Percentiles rank a stretch among this genome's conserved stretches.
phyloP scores from a whole-genome alignment of 2,329 filamentous ascomycete genomes.

The Xylariaceae sp. region DNA sequence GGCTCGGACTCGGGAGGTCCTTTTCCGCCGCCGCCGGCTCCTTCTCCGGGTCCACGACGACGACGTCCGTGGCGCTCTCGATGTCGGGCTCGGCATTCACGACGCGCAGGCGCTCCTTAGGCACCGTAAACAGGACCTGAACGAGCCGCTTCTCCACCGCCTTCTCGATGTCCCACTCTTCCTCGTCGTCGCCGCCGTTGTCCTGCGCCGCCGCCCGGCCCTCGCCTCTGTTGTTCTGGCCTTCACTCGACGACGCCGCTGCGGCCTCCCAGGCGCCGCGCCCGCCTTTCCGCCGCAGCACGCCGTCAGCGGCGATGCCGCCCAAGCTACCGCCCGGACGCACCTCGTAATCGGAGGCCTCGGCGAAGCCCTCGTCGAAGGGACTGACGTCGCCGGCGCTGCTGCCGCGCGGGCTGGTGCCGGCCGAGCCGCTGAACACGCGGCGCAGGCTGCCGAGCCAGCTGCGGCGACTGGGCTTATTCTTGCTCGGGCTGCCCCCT shows the following conservation, averaged over 20 bases:
- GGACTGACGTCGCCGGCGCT: constrained; percentile 30
- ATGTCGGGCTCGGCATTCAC: constrained; percentile 74
- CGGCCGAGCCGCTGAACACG: constrained; percentile 56
- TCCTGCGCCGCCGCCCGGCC: constrained; percentile 37
- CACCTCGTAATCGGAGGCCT: constrained; percentile 48
- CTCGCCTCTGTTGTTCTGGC: constrained; percentile 1
- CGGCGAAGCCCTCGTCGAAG: constrained; percentile 37
- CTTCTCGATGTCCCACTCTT: constrained; percentile 77
- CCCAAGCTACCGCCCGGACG: constrained; percentile 46
- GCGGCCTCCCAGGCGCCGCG: constrained; percentile 58
- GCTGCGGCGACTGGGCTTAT: constrained; percentile 55
- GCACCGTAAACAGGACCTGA: constrained; percentile 91
- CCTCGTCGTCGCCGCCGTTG: constrained; percentile 65
- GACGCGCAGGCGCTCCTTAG: constrained; percentile 82
- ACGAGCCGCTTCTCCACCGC: constrained; percentile 72
- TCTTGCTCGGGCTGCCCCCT: constrained; percentile 58
- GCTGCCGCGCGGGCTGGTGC: constrained; percentile 31
- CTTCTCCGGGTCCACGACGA: constrained; percentile 46
- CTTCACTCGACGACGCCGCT: too few relatives aligned
- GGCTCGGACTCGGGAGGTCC: too few relatives aligned
- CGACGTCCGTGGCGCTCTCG: constrained; percentile 46
- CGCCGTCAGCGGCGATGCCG: constrained; percentile 46
- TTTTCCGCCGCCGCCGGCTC: too few relatives aligned
- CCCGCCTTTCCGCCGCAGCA: constrained; percentile 59
- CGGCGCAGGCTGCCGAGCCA: constrained; percentile 72